These are phyloP conservation scores for Hysterangium stoloniferum DNA, from an alignment of 768 basidiomycete genomes.

Conservation along the genomic window DNA sequence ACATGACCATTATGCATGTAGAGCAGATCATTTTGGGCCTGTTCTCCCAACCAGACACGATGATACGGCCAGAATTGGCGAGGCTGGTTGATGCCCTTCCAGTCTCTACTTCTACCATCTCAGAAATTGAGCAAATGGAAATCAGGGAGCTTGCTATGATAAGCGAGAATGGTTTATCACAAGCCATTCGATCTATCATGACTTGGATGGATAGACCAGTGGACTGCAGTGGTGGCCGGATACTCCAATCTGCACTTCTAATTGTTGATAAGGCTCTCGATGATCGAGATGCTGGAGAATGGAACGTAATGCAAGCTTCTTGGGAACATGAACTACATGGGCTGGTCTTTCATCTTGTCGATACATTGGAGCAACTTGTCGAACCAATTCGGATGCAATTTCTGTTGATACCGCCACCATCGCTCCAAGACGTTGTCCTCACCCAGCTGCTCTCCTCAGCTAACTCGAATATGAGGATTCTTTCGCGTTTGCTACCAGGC, in stretches of 20 bases:
- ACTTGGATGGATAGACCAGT: slow-evolving; percentile 39
- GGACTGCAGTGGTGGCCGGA: slow-evolving; percentile 46
- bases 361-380: slow-evolving; percentile 40
- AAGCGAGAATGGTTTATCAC: slow-evolving; percentile 57
- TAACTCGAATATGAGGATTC: slow-evolving; percentile 45
- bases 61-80: slow-evolving; percentile 52
- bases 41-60: slow-evolving; percentile 48
- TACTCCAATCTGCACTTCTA: slow-evolving; percentile 55
- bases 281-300: slow-evolving; percentile 45
- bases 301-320: slow-evolving; percentile 44
- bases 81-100: slow-evolving; percentile 51
- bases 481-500: slow-evolving; percentile 36
- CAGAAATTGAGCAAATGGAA: slow-evolving; percentile 48
- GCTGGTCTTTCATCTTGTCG: slow-evolving; percentile 47
- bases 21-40: slow-evolving; percentile 62
- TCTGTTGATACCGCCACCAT: slow-evolving; percentile 29
- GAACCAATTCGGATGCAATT: slow-evolving; percentile 51
- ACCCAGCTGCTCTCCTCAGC: slow-evolving; percentile 49
- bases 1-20: slow-evolving; percentile 53
- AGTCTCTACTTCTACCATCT: slow-evolving; percentile 53
- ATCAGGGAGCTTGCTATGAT: slow-evolving; percentile 57
- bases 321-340: slow-evolving; percentile 58
- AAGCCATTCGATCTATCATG: slow-evolving; percentile 53
- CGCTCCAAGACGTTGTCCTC: slow-evolving; percentile 35
- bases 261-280: slow-evolving; percentile 46